Evolutionary conservation across 768 basidiomycete species (phyloP), one percentile per base, ranked within the genome.

Genomic region (Terana coerulea): DNA sequence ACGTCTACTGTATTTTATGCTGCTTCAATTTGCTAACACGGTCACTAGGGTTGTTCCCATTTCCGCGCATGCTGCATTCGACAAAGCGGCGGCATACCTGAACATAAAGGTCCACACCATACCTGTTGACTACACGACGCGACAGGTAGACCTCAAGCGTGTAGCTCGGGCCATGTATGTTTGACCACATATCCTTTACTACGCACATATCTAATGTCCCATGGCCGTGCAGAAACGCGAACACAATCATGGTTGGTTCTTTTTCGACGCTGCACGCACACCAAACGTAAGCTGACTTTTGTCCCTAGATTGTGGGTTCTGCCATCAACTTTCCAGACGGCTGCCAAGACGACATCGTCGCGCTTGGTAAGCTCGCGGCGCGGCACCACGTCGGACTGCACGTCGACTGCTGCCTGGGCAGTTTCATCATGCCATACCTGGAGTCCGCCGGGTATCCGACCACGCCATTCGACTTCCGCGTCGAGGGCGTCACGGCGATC

Each of bases 401-500:
- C 64, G 94, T 98, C 52, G 95, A 97, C 60, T 95, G 93, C 65
- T 98, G 95, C 66, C 75, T 98, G 9, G 95, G 94, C 2, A 88
- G 87, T 43, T 97, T 98, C 69, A 87, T 98, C 57, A 79, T 98
- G 54, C 94, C 95, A 0, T 99, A 91, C 77, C 76, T 99, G 42
- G 88, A 92, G 61, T 58, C 80, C 55, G 80, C 87, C 12, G 90
- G 89, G 3, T 79, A 89, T 48, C 72, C 88, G 0, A 70, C 88
- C 21, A 67, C 75, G 31, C 86, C 82, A 0, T 98, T 98, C 63
- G 95, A 98, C 69, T 99, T 99, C 68, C 73, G 84, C 19, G 85
- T 98, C 2, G 75, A 79, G 2, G 95, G 95, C 3, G 95, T 99
- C 21, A 98, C 95, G 2, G 86, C 85, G 60, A 91, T 98, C 49